These are phyloP conservation scores for Posidonia oceanica DNA, from an alignment of 116 monocot genomes.

Conservation along the genomic window DNA sequence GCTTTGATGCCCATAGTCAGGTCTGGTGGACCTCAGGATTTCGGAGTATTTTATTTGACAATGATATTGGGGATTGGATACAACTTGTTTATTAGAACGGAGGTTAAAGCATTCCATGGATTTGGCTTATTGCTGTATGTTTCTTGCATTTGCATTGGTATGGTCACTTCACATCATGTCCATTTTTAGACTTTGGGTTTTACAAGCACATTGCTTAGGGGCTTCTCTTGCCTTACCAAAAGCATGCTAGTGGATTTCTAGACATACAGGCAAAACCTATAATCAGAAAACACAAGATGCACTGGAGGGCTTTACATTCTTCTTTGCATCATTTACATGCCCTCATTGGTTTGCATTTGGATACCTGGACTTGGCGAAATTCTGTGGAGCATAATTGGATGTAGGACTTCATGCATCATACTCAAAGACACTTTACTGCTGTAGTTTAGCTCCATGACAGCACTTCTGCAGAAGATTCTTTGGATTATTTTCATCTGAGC, in stretches of 20 bases:
- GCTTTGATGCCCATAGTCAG: background rate
- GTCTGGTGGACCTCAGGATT: too few species aligned
- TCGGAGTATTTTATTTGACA: background rate
- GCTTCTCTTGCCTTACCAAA: too few species aligned
- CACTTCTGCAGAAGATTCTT: slow-evolving; percentile 38
- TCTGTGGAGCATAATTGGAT: slow-evolving; percentile 23
- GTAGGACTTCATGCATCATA: slow-evolving; percentile 19
- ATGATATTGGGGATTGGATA: background rate
- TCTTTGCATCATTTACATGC: background rate
- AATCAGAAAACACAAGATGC: background rate
- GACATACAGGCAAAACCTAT: too few species aligned
- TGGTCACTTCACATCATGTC: background rate
- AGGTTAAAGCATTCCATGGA: background rate
- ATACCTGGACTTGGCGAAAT: slow-evolving; percentile 6
- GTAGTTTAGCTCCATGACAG: slow-evolving; percentile 36
- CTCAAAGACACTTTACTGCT: slow-evolving; percentile 29
- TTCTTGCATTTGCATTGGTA: background rate
- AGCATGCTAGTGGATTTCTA: too few species aligned
- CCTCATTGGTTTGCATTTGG: slow-evolving; percentile 13
- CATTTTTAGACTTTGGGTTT: background rate
- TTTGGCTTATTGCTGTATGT: background rate
- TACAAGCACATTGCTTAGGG: background rate
- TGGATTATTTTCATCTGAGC: slow-evolving; percentile 31
- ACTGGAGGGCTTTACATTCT: background rate
- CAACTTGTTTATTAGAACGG: background rate